Percentiles rank a stretch among this genome's conserved stretches.
Evolutionary conservation across 139 green algal genomes (phyloP).

Genomic region (Volvox africanus): DNA sequence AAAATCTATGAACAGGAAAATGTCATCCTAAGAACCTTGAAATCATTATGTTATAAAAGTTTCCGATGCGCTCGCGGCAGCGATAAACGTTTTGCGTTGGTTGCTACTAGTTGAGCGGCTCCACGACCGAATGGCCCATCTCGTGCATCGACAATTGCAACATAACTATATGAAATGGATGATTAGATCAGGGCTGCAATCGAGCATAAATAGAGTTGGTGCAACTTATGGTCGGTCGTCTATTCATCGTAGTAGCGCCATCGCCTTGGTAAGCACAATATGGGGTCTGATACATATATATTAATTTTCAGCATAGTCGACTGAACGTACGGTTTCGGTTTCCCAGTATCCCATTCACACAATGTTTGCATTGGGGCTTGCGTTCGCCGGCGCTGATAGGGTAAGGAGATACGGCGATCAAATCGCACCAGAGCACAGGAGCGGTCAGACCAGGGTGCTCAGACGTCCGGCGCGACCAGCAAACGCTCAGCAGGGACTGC

Average conservation of each 20-base stretch:
- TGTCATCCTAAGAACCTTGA: neutral
- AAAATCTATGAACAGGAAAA: neutral
- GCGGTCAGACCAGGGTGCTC: too few species aligned
- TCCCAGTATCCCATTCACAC: neutral
- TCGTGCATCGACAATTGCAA: neutral
- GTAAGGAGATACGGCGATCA: neutral
- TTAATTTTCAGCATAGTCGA: neutral
- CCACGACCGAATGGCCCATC: neutral
- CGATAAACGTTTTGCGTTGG: neutral
- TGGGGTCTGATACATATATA: neutral
- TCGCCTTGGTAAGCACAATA: neutral
- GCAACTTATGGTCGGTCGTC: neutral
- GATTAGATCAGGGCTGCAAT: neutral
- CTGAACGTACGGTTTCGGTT: neutral
- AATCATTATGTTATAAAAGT: neutral
- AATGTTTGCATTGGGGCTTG: neutral
- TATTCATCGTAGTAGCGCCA: neutral
- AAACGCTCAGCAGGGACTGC: too few species aligned
- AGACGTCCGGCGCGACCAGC: too few species aligned
- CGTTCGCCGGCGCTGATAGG: neutral
- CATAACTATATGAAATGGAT: neutral
- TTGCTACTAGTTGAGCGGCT: neutral
- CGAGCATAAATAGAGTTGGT: neutral
- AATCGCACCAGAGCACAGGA: neutral
- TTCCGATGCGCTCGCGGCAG: neutral